These are phyloP conservation scores for Rubia peregrina DNA, from an alignment of 305 asterid genomes.

Conservation along the genomic window DNA sequence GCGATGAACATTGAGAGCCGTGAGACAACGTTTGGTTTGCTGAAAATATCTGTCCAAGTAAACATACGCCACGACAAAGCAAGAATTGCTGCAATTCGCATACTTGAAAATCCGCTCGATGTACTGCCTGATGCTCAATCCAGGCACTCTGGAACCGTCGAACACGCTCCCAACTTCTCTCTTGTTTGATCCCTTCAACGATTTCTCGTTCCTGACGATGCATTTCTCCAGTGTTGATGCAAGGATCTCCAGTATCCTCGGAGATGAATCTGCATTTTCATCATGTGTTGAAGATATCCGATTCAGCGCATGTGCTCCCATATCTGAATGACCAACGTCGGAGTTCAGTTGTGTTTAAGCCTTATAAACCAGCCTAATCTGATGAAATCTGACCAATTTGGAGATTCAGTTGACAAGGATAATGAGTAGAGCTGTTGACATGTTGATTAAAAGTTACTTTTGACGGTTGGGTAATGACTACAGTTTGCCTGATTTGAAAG, in stretches of 20 bases:
- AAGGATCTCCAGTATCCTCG: slow-evolving; percentile 24
- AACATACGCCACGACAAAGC: slow-evolving; percentile 38
- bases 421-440: background rate
- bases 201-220: slow-evolving; percentile 29
- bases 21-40: slow-evolving; percentile 18
- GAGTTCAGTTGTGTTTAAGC: background rate
- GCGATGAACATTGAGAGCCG: slow-evolving; percentile 38
- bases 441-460: slow-evolving; percentile 11
- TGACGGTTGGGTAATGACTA: slow-evolving; percentile 3
- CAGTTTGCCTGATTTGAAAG: slow-evolving; percentile 4
- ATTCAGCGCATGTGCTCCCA: slow-evolving; percentile 26
- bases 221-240: slow-evolving; percentile 27
- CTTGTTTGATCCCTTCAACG: slow-evolving; percentile 19
- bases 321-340: slow-evolving; percentile 3
- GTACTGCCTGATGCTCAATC: slow-evolving; percentile 31
- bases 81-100: slow-evolving; percentile 33
- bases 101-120: slow-evolving; percentile 39
- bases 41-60: slow-evolving; percentile 32
- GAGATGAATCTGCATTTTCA: slow-evolving; percentile 15
- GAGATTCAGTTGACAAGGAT: background rate
- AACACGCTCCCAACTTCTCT: slow-evolving; percentile 22
- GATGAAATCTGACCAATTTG: background rate
- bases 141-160: slow-evolving; percentile 37
- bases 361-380: background rate
- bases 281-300: slow-evolving; percentile 13